A percentile compares a stretch with the other conserved stretches of the same genome.
Evolutionary conservation across 208 protist genomes (phyloP).

Genomic region (Crithidia mellificae): DNA sequence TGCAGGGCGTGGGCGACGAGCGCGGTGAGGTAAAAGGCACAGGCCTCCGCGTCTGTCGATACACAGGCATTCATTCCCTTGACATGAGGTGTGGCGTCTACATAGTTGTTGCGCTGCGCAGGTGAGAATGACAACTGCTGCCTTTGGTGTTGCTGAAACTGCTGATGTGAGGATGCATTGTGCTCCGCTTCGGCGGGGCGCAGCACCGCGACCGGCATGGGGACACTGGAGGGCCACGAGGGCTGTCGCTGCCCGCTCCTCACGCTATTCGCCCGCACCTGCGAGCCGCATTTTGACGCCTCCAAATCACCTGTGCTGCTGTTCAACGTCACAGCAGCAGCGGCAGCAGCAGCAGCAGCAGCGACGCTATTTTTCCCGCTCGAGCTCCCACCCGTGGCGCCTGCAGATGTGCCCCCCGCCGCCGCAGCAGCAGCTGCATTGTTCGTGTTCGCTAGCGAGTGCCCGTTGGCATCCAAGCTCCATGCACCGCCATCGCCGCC

Average conservation of each 20-base stretch:
- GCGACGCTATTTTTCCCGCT: no score
- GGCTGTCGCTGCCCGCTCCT: background rate
- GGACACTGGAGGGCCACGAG: background rate
- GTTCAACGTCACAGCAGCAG: background rate
- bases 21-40: constrained; percentile 37
- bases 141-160: background rate
- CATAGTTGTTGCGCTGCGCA: no score
- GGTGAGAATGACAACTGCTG: no score
- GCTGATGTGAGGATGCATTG: no score
- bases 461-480: background rate
- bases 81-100: background rate
- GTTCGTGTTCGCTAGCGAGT: background rate
- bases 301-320: background rate
- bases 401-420: no score
- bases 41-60: constrained; percentile 17
- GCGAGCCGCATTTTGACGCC: background rate
- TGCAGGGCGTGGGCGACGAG: constrained; percentile 49
- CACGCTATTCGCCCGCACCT: background rate
- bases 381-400: no score
- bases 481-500: background rate
- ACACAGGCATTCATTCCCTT: background rate
- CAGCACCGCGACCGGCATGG: background rate
- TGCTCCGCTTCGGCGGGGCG: background rate
- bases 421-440: no score
- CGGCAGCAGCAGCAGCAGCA: background rate